A percentile compares a stretch with the other conserved stretches of the same genome.
Conservation (phyloP, 1,284 basidiomycete species). For the Rhodotorula sp. region DNA sequence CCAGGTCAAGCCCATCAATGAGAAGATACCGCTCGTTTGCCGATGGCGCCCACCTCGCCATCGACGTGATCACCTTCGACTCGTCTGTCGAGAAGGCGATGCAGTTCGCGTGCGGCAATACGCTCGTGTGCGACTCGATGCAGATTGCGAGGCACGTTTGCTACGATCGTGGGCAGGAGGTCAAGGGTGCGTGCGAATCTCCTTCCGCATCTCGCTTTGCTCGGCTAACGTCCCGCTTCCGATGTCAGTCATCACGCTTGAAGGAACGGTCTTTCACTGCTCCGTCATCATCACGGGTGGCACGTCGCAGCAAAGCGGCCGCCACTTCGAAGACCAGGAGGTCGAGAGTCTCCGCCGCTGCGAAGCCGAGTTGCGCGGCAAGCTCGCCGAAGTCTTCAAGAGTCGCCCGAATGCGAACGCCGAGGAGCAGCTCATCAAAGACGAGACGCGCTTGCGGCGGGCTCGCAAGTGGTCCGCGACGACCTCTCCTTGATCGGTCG, state of each 20-base stretch:
- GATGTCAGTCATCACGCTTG: constrained; percentile 88
- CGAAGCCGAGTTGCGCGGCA: constrained; percentile 67
- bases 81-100: constrained; percentile 85
- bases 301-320: constrained; percentile 64
- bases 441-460: constrained; percentile 74
- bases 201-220: not conserved
- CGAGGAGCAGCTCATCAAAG: constrained; percentile 73
- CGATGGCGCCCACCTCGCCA: constrained; percentile 84
- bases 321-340: constrained; percentile 92
- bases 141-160: constrained; percentile 85
- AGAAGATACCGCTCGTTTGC: constrained; percentile 90
- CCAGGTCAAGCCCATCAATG: constrained; percentile 87
- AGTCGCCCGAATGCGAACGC: constrained; percentile 75
- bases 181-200: constrained; percentile 69
- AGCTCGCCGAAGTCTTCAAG: constrained; percentile 77
- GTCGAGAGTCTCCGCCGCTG: constrained; percentile 56
- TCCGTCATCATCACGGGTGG: constrained; percentile 97
- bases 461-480: constrained; percentile 69
- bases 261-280: constrained; percentile 96
- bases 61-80: constrained; percentile 90
- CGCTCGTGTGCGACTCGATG: constrained; percentile 91
- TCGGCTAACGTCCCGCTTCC: not conserved
- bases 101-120: constrained; percentile 92
- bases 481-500: constrained; percentile 73
- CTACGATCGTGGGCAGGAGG: constrained; percentile 91